These are phyloP conservation scores for Pythium pyrilobum DNA, from an alignment of 352 stramenopile genomes.

Conservation along the genomic window DNA sequence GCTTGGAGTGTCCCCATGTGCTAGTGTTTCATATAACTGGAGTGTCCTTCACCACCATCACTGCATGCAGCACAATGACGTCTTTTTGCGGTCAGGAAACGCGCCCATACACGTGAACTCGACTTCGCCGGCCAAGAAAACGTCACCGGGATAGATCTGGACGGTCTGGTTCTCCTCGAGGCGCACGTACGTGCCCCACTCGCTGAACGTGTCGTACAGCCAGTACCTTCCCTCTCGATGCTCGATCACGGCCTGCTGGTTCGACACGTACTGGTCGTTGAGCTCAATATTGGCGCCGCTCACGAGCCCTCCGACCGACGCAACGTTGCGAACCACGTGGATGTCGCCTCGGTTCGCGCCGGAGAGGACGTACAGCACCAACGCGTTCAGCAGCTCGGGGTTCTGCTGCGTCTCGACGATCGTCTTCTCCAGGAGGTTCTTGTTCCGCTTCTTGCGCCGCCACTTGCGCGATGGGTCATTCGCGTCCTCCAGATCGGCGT, in stretches of 20 bases:
- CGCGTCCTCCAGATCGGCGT: slow-evolving; percentile 28
- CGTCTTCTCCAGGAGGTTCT: slow-evolving; percentile 52
- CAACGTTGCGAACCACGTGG: slow-evolving; percentile 64
- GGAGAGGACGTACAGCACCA: slow-evolving; percentile 78
- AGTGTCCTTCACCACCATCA: slow-evolving; percentile 3
- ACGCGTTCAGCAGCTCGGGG: slow-evolving; percentile 36
- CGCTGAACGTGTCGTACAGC: slow-evolving; percentile 64
- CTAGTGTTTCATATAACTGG: too few species aligned
- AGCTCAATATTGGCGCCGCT: slow-evolving; percentile 63
- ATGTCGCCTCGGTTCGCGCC: slow-evolving; percentile 72
- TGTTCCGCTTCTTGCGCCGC: slow-evolving; percentile 76
- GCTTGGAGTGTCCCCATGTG: too few species aligned
- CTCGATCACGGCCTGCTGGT: slow-evolving; percentile 57
- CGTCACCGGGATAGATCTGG: slow-evolving; percentile 57
- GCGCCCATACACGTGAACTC: slow-evolving; percentile 71
- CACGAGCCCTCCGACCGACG: slow-evolving; percentile 43
- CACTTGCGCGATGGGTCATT: slow-evolving; percentile 43
- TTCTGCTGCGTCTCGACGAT: slow-evolving; percentile 53
- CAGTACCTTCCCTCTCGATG: slow-evolving; percentile 68
- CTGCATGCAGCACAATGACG: slow-evolving; percentile 45
- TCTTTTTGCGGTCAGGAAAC: slow-evolving; percentile 56
- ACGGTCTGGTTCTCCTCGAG: slow-evolving; percentile 65
- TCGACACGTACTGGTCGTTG: slow-evolving; percentile 60
- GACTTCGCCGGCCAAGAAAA: slow-evolving; percentile 64
- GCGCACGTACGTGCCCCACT: slow-evolving; percentile 71